These are phyloP conservation scores for Yarrowia deformans DNA, from an alignment of 805 yeast species.

Conservation along the genomic window DNA sequence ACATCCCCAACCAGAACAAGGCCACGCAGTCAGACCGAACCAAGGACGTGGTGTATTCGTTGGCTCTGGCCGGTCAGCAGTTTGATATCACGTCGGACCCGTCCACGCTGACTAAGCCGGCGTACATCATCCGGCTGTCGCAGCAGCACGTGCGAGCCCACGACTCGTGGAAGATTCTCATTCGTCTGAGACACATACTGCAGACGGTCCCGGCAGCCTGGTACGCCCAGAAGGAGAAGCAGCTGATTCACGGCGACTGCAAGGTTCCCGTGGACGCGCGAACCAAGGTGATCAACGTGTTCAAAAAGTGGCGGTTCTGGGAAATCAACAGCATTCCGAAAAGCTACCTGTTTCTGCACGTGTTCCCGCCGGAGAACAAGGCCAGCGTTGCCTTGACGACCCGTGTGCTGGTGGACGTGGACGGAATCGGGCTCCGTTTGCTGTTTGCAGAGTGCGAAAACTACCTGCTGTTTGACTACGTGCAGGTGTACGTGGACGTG, in stretches of 20 bases:
- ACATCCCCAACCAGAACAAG: constrained; percentile 8
- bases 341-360: constrained; percentile 61
- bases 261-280: constrained; percentile 61
- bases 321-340: constrained; percentile 73
- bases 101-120: constrained; percentile 86
- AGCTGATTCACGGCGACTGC: constrained; percentile 52
- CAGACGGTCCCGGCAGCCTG: constrained; percentile 64
- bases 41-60: constrained; percentile 53
- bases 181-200: constrained; percentile 77
- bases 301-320: constrained; percentile 90
- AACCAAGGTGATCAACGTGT: constrained; percentile 62
- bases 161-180: constrained; percentile 87
- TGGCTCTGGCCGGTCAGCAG: constrained; percentile 58
- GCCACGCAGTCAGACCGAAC: constrained; percentile 5
- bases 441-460: constrained; percentile 49
- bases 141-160: constrained; percentile 76
- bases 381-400: constrained; percentile 42
- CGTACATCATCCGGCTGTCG: constrained; percentile 72
- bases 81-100: constrained; percentile 80
- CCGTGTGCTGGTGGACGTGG: constrained; percentile 44
- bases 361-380: constrained; percentile 51
- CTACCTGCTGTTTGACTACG: constrained; percentile 48
- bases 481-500: constrained; percentile 21
- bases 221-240: constrained; percentile 51
- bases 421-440: constrained; percentile 48